Percentiles rank a stretch among this genome's conserved stretches.
Evolutionary conservation across 2,329 filamentous ascomycete species (phyloP).

Genomic region (Paecilomyces sp.): DNA sequence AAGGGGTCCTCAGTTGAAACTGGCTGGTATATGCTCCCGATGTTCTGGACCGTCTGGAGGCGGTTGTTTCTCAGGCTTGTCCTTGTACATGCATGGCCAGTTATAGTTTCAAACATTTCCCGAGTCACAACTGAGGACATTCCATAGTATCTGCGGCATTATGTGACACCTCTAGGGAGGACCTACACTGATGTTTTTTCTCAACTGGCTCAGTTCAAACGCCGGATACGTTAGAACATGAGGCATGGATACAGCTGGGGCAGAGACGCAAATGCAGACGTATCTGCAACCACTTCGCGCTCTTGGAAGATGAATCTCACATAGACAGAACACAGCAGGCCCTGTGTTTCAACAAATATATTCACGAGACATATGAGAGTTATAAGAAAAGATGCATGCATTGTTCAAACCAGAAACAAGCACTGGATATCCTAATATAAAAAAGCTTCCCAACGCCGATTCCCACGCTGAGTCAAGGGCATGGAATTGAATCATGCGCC

Average conservation of each 20-base stretch:
- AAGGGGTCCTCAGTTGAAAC: background rate
- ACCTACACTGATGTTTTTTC: background rate
- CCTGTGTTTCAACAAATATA: background rate
- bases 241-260: background rate
- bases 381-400: background rate
- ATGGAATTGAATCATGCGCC: constrained; percentile 7
- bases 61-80: background rate
- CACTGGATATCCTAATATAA: background rate
- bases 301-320: background rate
- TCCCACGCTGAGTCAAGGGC: constrained; percentile 3
- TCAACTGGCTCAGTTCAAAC: background rate
- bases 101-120: background rate
- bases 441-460: constrained; percentile 14
- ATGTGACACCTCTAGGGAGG: background rate
- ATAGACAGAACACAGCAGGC: background rate
- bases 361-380: constrained; percentile 4
- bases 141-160: background rate
- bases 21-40: too few relatives aligned
- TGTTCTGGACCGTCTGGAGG: too few relatives aligned
- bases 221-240: background rate
- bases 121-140: background rate
- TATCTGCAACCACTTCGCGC: background rate
- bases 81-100: background rate
- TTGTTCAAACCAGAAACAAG: constrained; percentile 1
- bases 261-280: background rate